These are phyloP conservation scores for Triadica sebifera DNA, from an alignment of 345 rosid genomes.

Conservation along the genomic window DNA sequence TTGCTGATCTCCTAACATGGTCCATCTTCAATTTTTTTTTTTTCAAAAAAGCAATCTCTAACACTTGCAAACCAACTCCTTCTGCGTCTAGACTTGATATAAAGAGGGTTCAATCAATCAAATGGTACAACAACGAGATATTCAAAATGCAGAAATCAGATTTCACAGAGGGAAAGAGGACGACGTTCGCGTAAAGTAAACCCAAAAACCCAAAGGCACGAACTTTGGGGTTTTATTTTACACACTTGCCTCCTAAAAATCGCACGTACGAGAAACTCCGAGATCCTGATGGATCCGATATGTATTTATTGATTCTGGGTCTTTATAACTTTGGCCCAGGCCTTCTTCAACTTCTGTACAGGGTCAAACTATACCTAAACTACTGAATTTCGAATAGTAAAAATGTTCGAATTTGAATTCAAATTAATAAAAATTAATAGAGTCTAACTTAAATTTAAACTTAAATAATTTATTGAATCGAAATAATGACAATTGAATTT, in stretches of 20 bases:
- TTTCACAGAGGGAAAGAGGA: not conserved
- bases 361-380: too few relatives aligned
- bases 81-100: not conserved
- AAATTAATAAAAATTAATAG: too few relatives aligned
- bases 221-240: constrained; percentile 14
- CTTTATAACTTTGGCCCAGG: not conserved
- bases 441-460: too few relatives aligned
- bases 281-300: not conserved
- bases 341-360: not conserved
- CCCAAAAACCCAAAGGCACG: constrained; percentile 14
- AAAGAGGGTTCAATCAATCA: not conserved
- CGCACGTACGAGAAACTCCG: constrained; percentile 9
- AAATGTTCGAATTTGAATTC: too few relatives aligned
- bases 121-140: not conserved
- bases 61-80: not conserved
- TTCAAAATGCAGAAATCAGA: not conserved
- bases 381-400: too few relatives aligned
- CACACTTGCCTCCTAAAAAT: constrained; percentile 3
- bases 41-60: not conserved
- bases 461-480: too few relatives aligned
- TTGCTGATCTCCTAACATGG: constrained; percentile 17
- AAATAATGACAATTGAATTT: too few relatives aligned
- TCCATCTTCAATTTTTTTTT: constrained; percentile 5
- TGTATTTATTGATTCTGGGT: not conserved
- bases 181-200: not conserved